A percentile compares a stretch with the other conserved stretches of the same genome.
These are phyloP conservation scores for Pterulicium gracile DNA, from an alignment of 1,284 basidiomycete genomes.

Conservation along the genomic window DNA sequence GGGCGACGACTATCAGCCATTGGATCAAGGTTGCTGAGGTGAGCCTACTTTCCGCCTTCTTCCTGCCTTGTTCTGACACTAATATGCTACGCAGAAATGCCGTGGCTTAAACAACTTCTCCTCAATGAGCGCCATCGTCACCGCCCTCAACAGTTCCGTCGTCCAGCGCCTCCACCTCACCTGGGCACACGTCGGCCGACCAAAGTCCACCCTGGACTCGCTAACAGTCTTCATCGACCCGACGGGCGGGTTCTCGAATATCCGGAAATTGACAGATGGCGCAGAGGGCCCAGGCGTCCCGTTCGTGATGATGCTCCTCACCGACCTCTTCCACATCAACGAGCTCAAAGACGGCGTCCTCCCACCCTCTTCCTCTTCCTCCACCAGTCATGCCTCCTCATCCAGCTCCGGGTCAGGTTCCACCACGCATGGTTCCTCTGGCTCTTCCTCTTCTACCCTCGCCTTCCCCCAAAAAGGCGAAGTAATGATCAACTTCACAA, in stretches of 20 bases:
- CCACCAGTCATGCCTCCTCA: background rate
- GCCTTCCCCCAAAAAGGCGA: constrained; percentile 15
- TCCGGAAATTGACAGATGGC: constrained; percentile 37
- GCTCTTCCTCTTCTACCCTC: constrained; percentile 9
- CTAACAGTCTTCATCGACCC: constrained; percentile 48
- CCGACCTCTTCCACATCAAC: constrained; percentile 45
- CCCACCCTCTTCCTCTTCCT: background rate
- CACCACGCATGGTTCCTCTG: constrained; percentile 2
- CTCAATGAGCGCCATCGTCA: constrained; percentile 56
- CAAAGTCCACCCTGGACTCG: constrained; percentile 34
- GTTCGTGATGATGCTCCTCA: constrained; percentile 52
- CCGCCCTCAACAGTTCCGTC: constrained; percentile 47
- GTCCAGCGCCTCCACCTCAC: constrained; percentile 48
- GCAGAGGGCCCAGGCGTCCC: constrained; percentile 57
- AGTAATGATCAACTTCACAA: constrained; percentile 36
- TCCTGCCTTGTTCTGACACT: too few relatives aligned
- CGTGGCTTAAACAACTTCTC: constrained; percentile 53
- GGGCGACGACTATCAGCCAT: constrained; percentile 52
- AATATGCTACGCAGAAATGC: constrained; percentile 46
- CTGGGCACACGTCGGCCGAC: constrained; percentile 53
- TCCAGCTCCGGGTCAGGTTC: constrained; percentile 4
- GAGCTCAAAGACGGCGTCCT: constrained; percentile 31
- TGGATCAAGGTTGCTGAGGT: constrained; percentile 75
- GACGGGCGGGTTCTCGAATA: constrained; percentile 43
- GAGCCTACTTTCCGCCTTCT: constrained; percentile 15